phyloP scores from a whole-genome alignment of 768 basidiomycete species.

The Ephemerocybe angulata region DNA sequence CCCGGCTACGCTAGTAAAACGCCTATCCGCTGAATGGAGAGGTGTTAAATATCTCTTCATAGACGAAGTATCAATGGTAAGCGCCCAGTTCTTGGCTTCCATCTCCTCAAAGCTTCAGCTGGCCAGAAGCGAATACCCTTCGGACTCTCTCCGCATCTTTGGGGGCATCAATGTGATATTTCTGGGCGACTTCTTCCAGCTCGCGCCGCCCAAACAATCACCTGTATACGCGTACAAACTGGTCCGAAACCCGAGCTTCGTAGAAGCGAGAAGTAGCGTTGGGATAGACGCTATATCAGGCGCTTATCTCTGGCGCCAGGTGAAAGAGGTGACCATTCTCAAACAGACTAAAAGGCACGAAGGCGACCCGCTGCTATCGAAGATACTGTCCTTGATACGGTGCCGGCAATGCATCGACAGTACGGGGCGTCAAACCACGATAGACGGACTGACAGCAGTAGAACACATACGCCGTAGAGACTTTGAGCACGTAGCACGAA shows the following conservation, averaged over 20 bases:
- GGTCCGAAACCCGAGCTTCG: slow-evolving; percentile 2
- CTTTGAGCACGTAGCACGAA: background rate
- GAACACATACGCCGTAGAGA: background rate
- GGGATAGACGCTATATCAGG: slow-evolving; percentile 10
- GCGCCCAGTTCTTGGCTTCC: slow-evolving; percentile 16
- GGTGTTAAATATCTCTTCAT: slow-evolving; percentile 19
- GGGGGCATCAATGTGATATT: slow-evolving; percentile 31
- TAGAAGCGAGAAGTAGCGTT: background rate
- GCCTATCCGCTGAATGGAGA: slow-evolving; percentile 12
- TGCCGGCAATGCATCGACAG: background rate
- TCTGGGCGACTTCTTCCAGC: slow-evolving; percentile 17
- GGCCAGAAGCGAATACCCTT: slow-evolving; percentile 14
- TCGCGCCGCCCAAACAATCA: slow-evolving; percentile 12
- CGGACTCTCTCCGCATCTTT: slow-evolving; percentile 13
- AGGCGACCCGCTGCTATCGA: slow-evolving; percentile 9
- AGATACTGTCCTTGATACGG: slow-evolving; percentile 9
- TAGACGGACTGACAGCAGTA: background rate
- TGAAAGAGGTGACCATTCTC: slow-evolving; percentile 10
- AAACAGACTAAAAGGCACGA: slow-evolving; percentile 13
- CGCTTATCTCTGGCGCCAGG: slow-evolving; percentile 12
- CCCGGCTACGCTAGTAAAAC: background rate
- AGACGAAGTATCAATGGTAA: slow-evolving; percentile 18
- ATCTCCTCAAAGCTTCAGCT: slow-evolving; percentile 18
- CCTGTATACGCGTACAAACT: slow-evolving; percentile 17
- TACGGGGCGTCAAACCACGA: background rate